A percentile compares a stretch with the other conserved stretches of the same genome.
These are phyloP conservation scores for Didymella lethalis DNA, from an alignment of 2,329 filamentous ascomycete species.

Conservation along the genomic window DNA sequence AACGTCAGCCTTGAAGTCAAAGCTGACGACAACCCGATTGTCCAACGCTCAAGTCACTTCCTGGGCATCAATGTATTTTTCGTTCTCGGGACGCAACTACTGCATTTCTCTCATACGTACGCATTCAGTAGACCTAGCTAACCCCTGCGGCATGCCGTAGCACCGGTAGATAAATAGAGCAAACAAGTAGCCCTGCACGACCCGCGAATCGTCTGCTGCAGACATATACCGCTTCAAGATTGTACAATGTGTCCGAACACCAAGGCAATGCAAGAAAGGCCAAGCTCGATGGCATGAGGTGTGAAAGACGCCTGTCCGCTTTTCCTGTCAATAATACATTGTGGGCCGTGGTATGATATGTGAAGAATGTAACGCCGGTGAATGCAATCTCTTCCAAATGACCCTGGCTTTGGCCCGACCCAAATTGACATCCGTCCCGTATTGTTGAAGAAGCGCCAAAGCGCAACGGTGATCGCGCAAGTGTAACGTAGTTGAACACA, in stretches of 20 bases:
- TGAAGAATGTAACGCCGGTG: conserved; percentile 18
- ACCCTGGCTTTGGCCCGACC: background rate
- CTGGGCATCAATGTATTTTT: background rate
- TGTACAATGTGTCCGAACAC: conserved; percentile 11
- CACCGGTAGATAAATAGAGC: background rate
- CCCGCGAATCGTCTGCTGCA: background rate
- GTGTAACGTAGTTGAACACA: conserved; percentile 13
- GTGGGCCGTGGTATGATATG: conserved; percentile 3
- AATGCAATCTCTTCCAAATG: conserved; percentile 15
- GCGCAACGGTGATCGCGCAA: background rate
- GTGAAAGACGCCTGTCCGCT: conserved; percentile 1
- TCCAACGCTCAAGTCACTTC: background rate
- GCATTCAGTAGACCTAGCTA: conserved; percentile 4
- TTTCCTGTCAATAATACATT: conserved; percentile 15
- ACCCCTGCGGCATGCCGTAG: background rate
- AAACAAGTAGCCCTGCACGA: background rate
- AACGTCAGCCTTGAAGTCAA: background rate
- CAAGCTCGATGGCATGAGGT: background rate
- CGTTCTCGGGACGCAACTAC: background rate
- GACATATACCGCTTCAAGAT: background rate
- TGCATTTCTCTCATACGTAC: conserved; percentile 2
- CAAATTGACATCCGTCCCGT: background rate
- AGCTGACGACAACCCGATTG: background rate
- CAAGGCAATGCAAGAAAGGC: conserved; percentile 11
- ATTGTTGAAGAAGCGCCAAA: conserved; percentile 20